phyloP scores from a whole-genome alignment of 139 green algal species.

The Limnomonas spitsbergensis region DNA sequence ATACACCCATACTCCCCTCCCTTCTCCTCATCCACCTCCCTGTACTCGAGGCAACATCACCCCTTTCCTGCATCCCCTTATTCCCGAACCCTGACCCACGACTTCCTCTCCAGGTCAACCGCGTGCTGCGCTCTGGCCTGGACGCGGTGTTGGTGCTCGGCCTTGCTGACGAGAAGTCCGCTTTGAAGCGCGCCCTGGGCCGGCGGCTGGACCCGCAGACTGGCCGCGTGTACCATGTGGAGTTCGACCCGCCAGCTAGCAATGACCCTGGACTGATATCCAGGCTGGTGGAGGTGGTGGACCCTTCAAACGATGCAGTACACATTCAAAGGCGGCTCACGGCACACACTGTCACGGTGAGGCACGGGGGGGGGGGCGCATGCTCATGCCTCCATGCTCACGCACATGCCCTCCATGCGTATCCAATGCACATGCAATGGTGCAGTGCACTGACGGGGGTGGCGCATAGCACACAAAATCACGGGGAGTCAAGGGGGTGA shows the following conservation, averaged over 20 bases:
- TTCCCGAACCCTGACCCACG: neutral
- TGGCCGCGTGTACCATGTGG: slow-evolving; percentile 68
- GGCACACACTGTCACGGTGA: slow-evolving; percentile 9
- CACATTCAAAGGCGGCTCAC: slow-evolving; percentile 50
- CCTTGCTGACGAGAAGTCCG: slow-evolving; percentile 32
- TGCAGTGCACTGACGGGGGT: no score
- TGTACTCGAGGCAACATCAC: no score
- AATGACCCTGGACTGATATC: slow-evolving; percentile 59
- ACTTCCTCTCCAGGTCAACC: neutral
- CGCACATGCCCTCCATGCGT: no score
- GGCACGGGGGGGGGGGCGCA: slow-evolving; percentile 14
- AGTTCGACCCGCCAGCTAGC: slow-evolving; percentile 63
- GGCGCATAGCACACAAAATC: no score
- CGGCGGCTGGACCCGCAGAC: slow-evolving; percentile 49
- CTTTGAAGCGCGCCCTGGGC: slow-evolving; percentile 42
- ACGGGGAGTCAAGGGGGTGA: no score
- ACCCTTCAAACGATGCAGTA: slow-evolving; percentile 40
- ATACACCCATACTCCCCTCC: no score
- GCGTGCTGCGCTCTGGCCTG: slow-evolving; percentile 52
- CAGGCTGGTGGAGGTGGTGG: slow-evolving; percentile 47
- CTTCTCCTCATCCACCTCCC: no score
- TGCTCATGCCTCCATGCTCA: neutral
- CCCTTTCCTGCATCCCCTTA: neutral
- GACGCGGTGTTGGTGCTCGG: slow-evolving; percentile 62
- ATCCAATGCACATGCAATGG: no score